Evolutionary conservation across 1,139 yeast species (phyloP).

Genomic region (Yamadazyma aaseri): DNA sequence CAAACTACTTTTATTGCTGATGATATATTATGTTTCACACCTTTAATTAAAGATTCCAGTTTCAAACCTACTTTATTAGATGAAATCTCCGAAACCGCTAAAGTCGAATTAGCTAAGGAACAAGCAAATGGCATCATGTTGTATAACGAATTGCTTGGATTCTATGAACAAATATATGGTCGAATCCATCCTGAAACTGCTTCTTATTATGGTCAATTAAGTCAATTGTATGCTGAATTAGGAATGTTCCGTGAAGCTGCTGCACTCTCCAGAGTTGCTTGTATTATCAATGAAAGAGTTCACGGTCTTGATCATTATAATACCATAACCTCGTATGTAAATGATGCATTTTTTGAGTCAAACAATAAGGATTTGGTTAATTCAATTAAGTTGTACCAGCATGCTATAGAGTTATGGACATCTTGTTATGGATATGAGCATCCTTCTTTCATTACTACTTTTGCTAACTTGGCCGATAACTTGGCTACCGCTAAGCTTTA

Average conservation of each 20-base stretch:
- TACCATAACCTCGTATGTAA: constrained; percentile 67
- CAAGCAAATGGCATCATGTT: constrained; percentile 54
- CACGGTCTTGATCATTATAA: constrained; percentile 80
- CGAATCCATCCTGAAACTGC: constrained; percentile 78
- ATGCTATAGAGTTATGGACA: constrained; percentile 60
- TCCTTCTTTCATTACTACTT: constrained; percentile 67
- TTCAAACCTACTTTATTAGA: constrained; percentile 69
- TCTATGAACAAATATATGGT: constrained; percentile 86
- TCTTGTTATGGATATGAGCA: constrained; percentile 57
- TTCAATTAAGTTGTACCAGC: constrained; percentile 61
- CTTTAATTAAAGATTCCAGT: constrained; percentile 69
- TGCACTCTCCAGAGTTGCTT: constrained; percentile 68
- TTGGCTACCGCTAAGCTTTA: constrained; percentile 51
- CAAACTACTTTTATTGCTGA: constrained; percentile 49
- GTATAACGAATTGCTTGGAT: constrained; percentile 65
- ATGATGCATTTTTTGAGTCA: constrained; percentile 72
- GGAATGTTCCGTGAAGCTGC: constrained; percentile 61
- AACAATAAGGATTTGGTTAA: constrained; percentile 57
- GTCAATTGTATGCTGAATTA: constrained; percentile 66
- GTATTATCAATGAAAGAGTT: constrained; percentile 73
- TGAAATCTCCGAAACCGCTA: constrained; percentile 75
- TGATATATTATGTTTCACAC: constrained; percentile 70
- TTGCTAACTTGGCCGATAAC: constrained; percentile 61
- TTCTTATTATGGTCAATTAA: constrained; percentile 60
- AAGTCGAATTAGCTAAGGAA: constrained; percentile 46